Conservation (phyloP, 1,284 basidiomycete genomes). For the Violaceomyces palustris region DNA sequence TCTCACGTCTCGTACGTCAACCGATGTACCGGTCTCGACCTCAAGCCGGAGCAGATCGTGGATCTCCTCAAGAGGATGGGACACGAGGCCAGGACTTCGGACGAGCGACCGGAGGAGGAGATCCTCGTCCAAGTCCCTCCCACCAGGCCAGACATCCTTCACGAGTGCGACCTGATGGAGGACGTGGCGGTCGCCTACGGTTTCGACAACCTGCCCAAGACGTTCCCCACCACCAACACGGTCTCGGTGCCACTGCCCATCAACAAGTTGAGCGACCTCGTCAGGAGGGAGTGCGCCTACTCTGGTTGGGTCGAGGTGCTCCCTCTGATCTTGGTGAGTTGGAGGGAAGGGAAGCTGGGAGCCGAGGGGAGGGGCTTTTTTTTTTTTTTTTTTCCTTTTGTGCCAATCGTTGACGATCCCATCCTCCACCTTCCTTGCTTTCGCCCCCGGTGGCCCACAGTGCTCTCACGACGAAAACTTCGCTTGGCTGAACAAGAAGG, state of each 20-base stretch:
- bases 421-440: not conserved
- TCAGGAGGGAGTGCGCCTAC: conserved; percentile 84
- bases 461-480: conserved; percentile 99
- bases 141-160: conserved; percentile 91
- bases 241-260: conserved; percentile 86
- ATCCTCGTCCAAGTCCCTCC: conserved; percentile 74
- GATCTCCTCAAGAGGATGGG: conserved; percentile 70
- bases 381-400: not conserved
- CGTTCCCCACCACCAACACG: conserved; percentile 90
- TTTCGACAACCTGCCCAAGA: conserved; percentile 89
- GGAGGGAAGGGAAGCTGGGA: conserved; percentile 54
- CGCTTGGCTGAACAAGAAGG: conserved; percentile 77
- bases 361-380: too few relatives aligned
- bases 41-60: conserved; percentile 63
- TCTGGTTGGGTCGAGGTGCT: conserved; percentile 94
- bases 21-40: conserved; percentile 80
- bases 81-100: conserved; percentile 35
- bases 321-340: conserved; percentile 85
- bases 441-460: conserved; percentile 57
- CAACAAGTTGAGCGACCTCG: conserved; percentile 83
- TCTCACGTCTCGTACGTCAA: conserved; percentile 88
- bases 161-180: conserved; percentile 98
- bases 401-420: not conserved
- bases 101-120: conserved; percentile 59
- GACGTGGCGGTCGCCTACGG: conserved; percentile 96